Evolutionary conservation across 2,329 filamentous ascomycete species (phyloP).

Genomic region (Samsoniella hepiali): DNA sequence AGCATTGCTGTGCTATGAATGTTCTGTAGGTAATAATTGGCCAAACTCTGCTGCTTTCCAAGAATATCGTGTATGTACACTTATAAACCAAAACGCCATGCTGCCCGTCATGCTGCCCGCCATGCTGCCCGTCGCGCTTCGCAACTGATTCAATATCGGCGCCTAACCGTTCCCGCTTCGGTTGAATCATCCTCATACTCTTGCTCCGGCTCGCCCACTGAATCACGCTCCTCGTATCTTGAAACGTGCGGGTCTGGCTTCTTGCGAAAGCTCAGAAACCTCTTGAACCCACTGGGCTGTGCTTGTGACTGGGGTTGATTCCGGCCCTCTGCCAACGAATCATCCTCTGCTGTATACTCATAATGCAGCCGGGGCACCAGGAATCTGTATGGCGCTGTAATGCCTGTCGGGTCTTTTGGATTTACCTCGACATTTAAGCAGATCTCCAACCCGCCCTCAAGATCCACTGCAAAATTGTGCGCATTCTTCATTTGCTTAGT

Average conservation of each 20-base stretch:
- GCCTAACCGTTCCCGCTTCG: constrained; percentile 23
- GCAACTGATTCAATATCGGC: constrained; percentile 2
- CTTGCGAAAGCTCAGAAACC: constrained; percentile 44
- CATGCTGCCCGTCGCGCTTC: neutral
- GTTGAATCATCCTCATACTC: constrained; percentile 24
- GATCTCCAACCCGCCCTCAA: constrained; percentile 82
- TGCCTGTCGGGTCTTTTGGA: constrained; percentile 78
- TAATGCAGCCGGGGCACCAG: constrained; percentile 76
- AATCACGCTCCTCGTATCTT: constrained; percentile 3
- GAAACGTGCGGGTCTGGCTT: constrained; percentile 25
- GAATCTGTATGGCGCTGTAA: constrained; percentile 82
- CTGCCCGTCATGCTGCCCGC: neutral
- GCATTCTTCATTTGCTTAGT: constrained; percentile 57
- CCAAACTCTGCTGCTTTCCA: constrained; percentile 9
- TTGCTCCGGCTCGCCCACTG: constrained; percentile 11
- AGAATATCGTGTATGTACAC: neutral
- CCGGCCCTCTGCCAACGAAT: constrained; percentile 26
- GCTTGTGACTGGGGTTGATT: constrained; percentile 15
- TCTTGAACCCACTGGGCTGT: constrained; percentile 40
- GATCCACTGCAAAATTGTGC: constrained; percentile 61
- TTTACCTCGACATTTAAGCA: constrained; percentile 87
- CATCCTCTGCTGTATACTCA: constrained; percentile 45
- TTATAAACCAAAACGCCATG: constrained; percentile 14
- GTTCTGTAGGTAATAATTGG: neutral
- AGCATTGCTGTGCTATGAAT: neutral